These are phyloP conservation scores for Vararia minispora DNA, from an alignment of 768 basidiomycete genomes.

Conservation along the genomic window DNA sequence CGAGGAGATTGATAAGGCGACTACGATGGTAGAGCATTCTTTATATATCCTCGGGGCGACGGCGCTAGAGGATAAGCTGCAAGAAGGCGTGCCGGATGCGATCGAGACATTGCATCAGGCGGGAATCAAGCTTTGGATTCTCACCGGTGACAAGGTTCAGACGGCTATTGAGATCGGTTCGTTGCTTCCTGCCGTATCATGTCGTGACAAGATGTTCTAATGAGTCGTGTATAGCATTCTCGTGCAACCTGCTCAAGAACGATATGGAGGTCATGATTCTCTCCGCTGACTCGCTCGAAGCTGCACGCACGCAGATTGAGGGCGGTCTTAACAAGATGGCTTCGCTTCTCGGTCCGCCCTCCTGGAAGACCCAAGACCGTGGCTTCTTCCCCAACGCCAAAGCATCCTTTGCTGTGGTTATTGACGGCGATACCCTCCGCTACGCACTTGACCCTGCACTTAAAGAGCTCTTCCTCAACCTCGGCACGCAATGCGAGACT, in stretches of 20 bases:
- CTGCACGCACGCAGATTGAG: slow-evolving; percentile 78
- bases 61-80: slow-evolving; percentile 93
- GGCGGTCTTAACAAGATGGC: slow-evolving; percentile 92
- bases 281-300: slow-evolving; percentile 68
- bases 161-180: slow-evolving; percentile 93
- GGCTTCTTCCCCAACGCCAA: slow-evolving; percentile 56
- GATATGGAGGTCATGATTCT: slow-evolving; percentile 98
- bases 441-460: slow-evolving; percentile 68
- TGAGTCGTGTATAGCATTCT: slow-evolving; percentile 41
- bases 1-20: slow-evolving; percentile 85
- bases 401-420: slow-evolving; percentile 86
- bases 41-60: slow-evolving; percentile 87
- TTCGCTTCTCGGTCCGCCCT: slow-evolving; percentile 69
- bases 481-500: slow-evolving; percentile 94
- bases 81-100: slow-evolving; percentile 93
- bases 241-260: slow-evolving; percentile 87
- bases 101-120: slow-evolving; percentile 87
- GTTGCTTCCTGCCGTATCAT: slow-evolving; percentile 3
- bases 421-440: slow-evolving; percentile 87
- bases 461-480: slow-evolving; percentile 79
- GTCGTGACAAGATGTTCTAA: background rate
- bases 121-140: slow-evolving; percentile 96
- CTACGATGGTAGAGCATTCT: slow-evolving; percentile 72
- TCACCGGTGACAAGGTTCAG: slow-evolving; percentile 96
- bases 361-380: slow-evolving; percentile 44